Conservation (phyloP, 164 flowering plant species). For the Vitis rupestris region DNA sequence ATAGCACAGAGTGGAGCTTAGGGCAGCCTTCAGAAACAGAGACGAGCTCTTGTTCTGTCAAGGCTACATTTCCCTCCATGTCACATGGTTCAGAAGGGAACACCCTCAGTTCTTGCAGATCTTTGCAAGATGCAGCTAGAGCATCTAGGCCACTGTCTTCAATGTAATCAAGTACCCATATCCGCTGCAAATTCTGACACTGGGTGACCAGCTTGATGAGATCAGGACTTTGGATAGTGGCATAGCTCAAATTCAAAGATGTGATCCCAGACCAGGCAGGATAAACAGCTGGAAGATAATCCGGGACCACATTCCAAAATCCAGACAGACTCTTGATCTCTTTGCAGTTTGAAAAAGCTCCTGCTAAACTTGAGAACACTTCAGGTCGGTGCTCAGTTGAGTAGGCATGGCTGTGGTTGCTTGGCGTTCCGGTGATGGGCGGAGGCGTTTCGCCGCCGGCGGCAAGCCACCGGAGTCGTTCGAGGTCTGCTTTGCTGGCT, state of each 20-base stretch:
- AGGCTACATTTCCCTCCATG: conserved; percentile 43
- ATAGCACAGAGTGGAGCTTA: conserved; percentile 77
- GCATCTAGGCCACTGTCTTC: conserved; percentile 76
- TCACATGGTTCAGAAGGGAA: conserved; percentile 80
- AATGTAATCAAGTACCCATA: conserved; percentile 80
- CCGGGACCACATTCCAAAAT: conserved; percentile 76
- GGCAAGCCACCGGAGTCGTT: too few species aligned
- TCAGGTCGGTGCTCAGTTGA: conserved; percentile 63
- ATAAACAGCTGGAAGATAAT: conserved; percentile 60
- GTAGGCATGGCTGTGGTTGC: conserved; percentile 20
- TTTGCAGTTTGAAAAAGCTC: conserved; percentile 70
- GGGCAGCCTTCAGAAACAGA: conserved; percentile 77
- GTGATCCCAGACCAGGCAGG: conserved; percentile 62
- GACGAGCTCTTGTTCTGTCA: conserved; percentile 82
- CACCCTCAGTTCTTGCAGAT: conserved; percentile 68
- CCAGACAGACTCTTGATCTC: conserved; percentile 77
- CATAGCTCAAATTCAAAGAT: conserved; percentile 76
- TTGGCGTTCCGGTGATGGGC: too few species aligned
- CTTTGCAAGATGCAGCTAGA: conserved; percentile 65
- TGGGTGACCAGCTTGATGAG: conserved; percentile 60
- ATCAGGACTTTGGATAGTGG: conserved; percentile 55
- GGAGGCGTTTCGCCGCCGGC: too few species aligned
- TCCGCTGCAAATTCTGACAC: conserved; percentile 64
- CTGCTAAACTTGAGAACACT: conserved; percentile 47
- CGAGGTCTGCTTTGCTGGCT: too few species aligned